Conservation (phyloP, 2,329 filamentous ascomycete genomes). For the Aspergillus sp. region DNA sequence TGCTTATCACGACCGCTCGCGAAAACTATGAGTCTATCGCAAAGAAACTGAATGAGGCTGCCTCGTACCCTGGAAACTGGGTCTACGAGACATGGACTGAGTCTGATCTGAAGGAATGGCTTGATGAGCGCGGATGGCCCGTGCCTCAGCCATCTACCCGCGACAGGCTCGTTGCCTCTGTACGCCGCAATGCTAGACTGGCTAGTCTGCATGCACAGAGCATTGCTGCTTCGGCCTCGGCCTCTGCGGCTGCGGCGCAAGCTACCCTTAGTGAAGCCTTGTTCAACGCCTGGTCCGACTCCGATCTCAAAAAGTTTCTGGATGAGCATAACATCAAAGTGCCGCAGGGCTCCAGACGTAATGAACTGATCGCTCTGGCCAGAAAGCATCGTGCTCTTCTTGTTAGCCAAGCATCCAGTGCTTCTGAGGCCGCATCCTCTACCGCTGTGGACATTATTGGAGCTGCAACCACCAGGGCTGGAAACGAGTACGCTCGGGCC, state of each 20-base stretch:
- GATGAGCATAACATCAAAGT: slow-evolving; percentile 89
- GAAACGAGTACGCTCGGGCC: slow-evolving; percentile 73
- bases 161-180: slow-evolving; percentile 81
- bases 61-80: slow-evolving; percentile 92
- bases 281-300: slow-evolving; percentile 87
- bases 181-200: slow-evolving; percentile 86
- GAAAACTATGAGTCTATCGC: slow-evolving; percentile 77
- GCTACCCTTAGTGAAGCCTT: slow-evolving; percentile 75
- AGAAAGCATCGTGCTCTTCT: slow-evolving; percentile 78
- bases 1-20: slow-evolving; percentile 72
- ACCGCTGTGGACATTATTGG: slow-evolving; percentile 53
- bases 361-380: slow-evolving; percentile 84
- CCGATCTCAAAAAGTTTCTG: slow-evolving; percentile 83
- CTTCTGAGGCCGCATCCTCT: slow-evolving; percentile 48
- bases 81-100: slow-evolving; percentile 88
- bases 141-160: slow-evolving; percentile 79
- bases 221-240: slow-evolving; percentile 58
- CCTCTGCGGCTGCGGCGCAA: slow-evolving; percentile 67
- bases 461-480: slow-evolving; percentile 70
- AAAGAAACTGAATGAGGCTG: slow-evolving; percentile 71
- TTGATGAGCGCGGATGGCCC: slow-evolving; percentile 82
- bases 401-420: slow-evolving; percentile 48
- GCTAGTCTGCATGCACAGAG: slow-evolving; percentile 68
- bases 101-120: slow-evolving; percentile 90
- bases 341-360: slow-evolving; percentile 85